Evolutionary conservation across 2,329 filamentous ascomycete species (phyloP), one percentile per base, ranked within the genome.

Genomic region (Trematosphaeria pertusa): DNA sequence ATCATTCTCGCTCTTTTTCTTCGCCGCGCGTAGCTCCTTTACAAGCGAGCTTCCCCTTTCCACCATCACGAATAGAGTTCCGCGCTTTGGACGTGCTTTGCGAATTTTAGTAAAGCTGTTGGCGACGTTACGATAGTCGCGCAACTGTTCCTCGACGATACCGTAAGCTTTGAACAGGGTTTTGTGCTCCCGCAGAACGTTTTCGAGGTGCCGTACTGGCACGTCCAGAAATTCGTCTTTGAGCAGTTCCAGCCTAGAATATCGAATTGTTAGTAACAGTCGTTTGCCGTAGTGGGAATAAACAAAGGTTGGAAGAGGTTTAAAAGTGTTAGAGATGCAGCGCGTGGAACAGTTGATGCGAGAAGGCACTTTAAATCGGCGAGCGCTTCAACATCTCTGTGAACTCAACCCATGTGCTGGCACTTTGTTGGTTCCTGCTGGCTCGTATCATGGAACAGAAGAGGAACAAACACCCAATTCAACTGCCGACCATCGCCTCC

Each of bases 201-300:
- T 56, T 14, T 54, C 52, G 48, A 78, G 71, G 46, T 70, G 69
- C 12, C 61, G 56, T 9, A 64, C 59, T 1, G 73, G 69, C 5
- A 77, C 59, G 6, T 64, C 57, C 0, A 60, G 66, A 38, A 76
- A 77, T 33, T 77, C 73, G 40, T 74, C 70, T 52, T 74, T 75
- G 10, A 78, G 63, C n/a, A 71, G 33, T 5, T 62, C 56, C 31
- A 49, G 6, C n/a, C 69, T 72, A 38, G 9, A 28, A 30, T 35
- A n/a, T n/a, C n/a, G n/a, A n/a, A n/a, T n/a, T n/a, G n/a, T n/a
- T n/a, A n/a, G n/a, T n/a, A n/a, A n/a, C n/a, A n/a, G n/a, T n/a
- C n/a, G n/a, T n/a, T n/a, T n/a, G n/a, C n/a, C n/a, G n/a, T n/a
- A n/a, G n/a, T n/a, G n/a, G n/a, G n/a, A n/a, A n/a, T n/a, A n/a